Evolutionary conservation across 345 rosid species (phyloP).

Genomic region (Citrus mangshanensis): DNA sequence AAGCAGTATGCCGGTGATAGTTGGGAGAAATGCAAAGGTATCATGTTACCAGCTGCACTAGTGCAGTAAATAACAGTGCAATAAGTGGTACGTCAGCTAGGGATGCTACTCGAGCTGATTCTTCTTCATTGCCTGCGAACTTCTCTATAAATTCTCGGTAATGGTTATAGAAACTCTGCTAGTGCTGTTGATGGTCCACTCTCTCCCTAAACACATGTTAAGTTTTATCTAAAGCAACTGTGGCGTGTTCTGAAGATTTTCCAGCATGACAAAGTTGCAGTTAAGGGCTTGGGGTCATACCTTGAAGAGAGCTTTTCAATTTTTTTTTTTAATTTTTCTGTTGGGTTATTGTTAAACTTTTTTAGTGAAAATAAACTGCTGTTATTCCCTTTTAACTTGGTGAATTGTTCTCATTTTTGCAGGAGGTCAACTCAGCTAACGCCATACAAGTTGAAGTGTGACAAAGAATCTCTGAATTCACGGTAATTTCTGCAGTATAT

Average conservation of each 20-base stretch:
- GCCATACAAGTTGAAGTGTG: slow-evolving; percentile 92
- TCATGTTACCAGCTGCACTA: slow-evolving; percentile 84
- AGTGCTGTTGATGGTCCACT: not conserved
- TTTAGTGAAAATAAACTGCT: not conserved
- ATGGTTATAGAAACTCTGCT: not conserved
- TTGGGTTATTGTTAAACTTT: not conserved
- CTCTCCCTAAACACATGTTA: not conserved
- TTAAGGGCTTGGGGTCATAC: not conserved
- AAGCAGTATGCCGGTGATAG: slow-evolving; percentile 82
- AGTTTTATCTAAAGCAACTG: not conserved
- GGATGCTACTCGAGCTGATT: slow-evolving; percentile 73
- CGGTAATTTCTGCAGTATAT: slow-evolving; percentile 45
- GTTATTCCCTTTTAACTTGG: not conserved
- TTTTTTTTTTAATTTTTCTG: not conserved
- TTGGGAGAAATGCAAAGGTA: slow-evolving; percentile 98
- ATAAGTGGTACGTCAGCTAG: slow-evolving; percentile 74
- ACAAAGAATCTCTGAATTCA: slow-evolving; percentile 80
- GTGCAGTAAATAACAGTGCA: slow-evolving; percentile 88
- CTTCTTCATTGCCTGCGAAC: slow-evolving; percentile 66
- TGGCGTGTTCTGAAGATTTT: slow-evolving; percentile 8
- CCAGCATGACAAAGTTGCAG: not conserved
- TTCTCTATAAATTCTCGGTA: slow-evolving; percentile 76
- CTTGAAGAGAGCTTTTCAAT: not conserved
- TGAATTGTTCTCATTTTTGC: slow-evolving; percentile 22
- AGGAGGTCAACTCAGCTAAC: slow-evolving; percentile 71